A percentile compares a stretch with the other conserved stretches of the same genome.
Conservation (phyloP, 495 filamentous ascomycete species). For the Amphirosellinia nigrospora region DNA sequence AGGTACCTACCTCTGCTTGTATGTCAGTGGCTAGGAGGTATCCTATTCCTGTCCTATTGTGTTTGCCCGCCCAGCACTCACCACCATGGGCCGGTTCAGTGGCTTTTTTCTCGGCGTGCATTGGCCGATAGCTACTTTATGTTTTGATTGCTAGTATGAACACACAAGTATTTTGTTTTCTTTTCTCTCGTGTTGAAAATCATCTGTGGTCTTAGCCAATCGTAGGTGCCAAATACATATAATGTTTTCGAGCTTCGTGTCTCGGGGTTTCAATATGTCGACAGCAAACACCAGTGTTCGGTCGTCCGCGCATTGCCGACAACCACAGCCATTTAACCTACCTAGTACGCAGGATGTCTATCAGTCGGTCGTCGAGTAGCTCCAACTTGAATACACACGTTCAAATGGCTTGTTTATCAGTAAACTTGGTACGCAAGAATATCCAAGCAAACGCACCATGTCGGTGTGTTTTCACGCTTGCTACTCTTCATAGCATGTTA, state of each 20-base stretch:
- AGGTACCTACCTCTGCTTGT: too few relatives aligned
- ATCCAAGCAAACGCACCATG: neutral
- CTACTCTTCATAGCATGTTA: neutral
- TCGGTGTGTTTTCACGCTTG: neutral
- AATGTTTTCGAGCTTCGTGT: constrained; percentile 7
- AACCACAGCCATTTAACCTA: neutral
- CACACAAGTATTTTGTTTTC: neutral
- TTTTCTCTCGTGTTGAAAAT: neutral
- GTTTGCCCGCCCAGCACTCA: neutral
- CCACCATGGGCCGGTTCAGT: constrained; percentile 11
- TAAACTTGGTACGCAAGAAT: neutral
- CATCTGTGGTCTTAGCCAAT: neutral
- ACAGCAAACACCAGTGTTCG: neutral
- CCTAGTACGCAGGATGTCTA: neutral
- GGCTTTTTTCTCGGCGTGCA: constrained; percentile 16
- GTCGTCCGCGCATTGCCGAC: neutral
- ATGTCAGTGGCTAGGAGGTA: constrained; percentile 1
- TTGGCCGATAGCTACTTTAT: neutral
- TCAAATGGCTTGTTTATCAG: neutral
- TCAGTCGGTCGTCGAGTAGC: neutral
- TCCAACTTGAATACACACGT: neutral
- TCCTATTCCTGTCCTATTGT: neutral
- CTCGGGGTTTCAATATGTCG: neutral
- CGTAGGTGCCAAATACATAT: neutral
- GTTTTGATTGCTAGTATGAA: neutral